A percentile compares a stretch with the other conserved stretches of the same genome.
Conservation (phyloP, 257 asterid species). For the Ligustrum vulgare region DNA sequence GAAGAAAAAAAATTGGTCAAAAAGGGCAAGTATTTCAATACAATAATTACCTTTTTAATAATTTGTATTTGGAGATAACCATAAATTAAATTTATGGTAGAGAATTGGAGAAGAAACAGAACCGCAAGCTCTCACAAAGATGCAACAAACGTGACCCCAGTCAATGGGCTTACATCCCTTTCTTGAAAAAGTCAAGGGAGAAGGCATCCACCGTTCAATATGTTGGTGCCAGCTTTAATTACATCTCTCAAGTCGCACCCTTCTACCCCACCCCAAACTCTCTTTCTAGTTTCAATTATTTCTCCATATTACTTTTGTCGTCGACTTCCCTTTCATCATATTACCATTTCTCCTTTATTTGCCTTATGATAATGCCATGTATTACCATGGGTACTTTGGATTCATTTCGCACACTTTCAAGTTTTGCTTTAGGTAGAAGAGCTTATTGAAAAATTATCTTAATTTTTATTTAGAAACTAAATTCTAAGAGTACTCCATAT, state of each 20-base stretch:
- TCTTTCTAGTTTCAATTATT: conserved; percentile 30
- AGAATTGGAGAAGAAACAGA: conserved; percentile 3
- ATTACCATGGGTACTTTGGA: too few species aligned
- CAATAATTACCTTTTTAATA: not conserved
- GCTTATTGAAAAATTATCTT: too few species aligned
- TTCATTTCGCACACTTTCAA: too few species aligned
- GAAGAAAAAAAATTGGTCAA: too few species aligned
- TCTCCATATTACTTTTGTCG: conserved; percentile 3
- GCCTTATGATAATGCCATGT: too few species aligned
- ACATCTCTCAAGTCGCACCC: too few species aligned
- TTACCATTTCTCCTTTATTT: too few species aligned
- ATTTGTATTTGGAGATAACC: not conserved
- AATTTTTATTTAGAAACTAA: too few species aligned
- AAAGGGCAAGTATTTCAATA: too few species aligned
- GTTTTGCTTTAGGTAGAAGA: too few species aligned
- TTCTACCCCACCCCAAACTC: not conserved
- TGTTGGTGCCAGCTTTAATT: too few species aligned
- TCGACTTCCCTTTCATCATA: not conserved
- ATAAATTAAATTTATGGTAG: not conserved
- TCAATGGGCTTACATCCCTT: conserved; percentile 15
- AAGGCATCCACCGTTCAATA: conserved; percentile 29
- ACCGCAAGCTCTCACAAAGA: not conserved
- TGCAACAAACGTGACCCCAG: not conserved
- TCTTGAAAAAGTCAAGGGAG: conserved; percentile 38
- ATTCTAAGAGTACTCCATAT: too few species aligned